Conservation (phyloP, 352 stramenopile genomes). For the Thalassiosira allenii region DNA sequence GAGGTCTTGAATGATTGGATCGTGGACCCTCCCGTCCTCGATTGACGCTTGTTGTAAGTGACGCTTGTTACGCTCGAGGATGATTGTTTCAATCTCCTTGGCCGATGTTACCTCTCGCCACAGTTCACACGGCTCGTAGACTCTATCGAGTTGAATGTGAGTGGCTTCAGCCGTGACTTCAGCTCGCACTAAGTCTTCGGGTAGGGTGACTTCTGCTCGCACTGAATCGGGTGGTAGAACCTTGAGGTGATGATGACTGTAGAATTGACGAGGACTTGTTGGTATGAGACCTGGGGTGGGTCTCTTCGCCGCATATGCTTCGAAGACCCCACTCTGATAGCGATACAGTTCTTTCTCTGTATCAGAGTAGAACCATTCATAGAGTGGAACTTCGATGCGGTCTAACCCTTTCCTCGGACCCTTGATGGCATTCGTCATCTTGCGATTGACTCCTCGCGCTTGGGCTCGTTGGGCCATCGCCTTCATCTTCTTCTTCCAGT, state of each 20-base stretch:
- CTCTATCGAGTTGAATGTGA: background rate
- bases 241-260: slow-evolving; percentile 15
- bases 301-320: background rate
- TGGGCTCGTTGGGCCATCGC: background rate
- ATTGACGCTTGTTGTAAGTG: slow-evolving; percentile 24
- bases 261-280: background rate
- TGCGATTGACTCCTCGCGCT: background rate
- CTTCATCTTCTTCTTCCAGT: slow-evolving; percentile 25
- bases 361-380: slow-evolving; percentile 22
- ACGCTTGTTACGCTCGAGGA: slow-evolving; percentile 9
- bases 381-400: slow-evolving; percentile 11
- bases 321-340: slow-evolving; percentile 8
- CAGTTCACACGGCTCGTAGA: background rate
- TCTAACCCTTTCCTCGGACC: background rate
- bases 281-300: background rate
- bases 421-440: slow-evolving; percentile 5
- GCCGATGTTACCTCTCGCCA: slow-evolving; percentile 2
- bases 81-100: slow-evolving; percentile 1
- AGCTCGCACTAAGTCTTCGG: too few species aligned
- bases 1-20: slow-evolving; percentile 14
- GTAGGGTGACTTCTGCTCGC: too few species aligned
- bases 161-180: background rate
- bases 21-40: slow-evolving; percentile 2
- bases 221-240: slow-evolving; percentile 13
- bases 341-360: slow-evolving; percentile 8